A percentile compares a stretch with the other conserved stretches of the same genome.
Conservation (phyloP, 139 green algal species). For the Micromonas commoda region DNA sequence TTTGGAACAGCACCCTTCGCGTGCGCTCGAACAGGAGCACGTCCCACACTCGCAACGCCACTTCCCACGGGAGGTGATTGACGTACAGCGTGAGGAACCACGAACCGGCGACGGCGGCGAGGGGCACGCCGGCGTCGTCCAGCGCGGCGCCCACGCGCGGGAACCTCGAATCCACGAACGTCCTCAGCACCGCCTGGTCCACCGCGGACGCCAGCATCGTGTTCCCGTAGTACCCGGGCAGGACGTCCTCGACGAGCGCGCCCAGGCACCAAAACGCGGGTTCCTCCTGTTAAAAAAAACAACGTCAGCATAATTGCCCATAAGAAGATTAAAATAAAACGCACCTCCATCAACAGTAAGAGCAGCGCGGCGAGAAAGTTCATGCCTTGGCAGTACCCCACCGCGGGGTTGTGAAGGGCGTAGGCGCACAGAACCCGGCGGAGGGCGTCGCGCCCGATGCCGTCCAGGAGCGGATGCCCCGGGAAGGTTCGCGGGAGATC, state of each 20-base stretch:
- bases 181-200: constrained; percentile 43
- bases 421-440: constrained; percentile 61
- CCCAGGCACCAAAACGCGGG: constrained; percentile 81
- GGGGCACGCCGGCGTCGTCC: constrained; percentile 34
- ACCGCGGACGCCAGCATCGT: constrained; percentile 71
- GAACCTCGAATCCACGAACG: constrained; percentile 24
- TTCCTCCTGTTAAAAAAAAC: constrained; percentile 78
- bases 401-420: constrained; percentile 52
- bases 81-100: constrained; percentile 88
- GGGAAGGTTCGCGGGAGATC: constrained; percentile 76
- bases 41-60: constrained; percentile 75
- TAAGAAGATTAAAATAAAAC: not conserved
- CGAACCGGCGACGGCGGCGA: constrained; percentile 34
- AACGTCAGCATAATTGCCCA: constrained; percentile 64
- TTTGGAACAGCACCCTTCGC: constrained; percentile 63
- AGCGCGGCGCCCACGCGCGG: constrained; percentile 23
- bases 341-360: constrained; percentile 54
- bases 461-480: constrained; percentile 59
- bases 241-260: constrained; percentile 63
- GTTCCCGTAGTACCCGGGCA: constrained; percentile 68
- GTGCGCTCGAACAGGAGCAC: constrained; percentile 64
- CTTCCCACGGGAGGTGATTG: constrained; percentile 78
- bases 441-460: constrained; percentile 48
- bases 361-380: constrained; percentile 72
- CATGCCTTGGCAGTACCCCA: constrained; percentile 83